Evolutionary conservation across 2,329 filamentous ascomycete species (phyloP).

Genomic region (Paecilomyces sp.): DNA sequence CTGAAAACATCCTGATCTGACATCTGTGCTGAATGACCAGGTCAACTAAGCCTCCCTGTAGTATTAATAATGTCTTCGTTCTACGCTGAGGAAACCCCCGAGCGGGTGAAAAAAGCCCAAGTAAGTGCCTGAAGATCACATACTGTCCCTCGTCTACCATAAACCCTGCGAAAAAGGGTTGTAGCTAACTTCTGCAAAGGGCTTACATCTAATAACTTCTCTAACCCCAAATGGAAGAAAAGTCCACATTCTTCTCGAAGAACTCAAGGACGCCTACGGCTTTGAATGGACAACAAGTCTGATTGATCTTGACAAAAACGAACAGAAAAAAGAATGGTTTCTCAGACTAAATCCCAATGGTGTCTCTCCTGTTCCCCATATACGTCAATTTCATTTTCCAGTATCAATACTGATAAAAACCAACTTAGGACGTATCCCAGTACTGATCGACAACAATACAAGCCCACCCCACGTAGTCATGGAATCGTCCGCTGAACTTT

Average conservation of each 20-base stretch:
- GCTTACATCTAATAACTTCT: not conserved
- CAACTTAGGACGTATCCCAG: not conserved
- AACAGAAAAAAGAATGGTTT: not conserved
- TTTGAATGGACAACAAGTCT: not conserved
- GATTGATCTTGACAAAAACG: not conserved
- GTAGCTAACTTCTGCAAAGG: not conserved
- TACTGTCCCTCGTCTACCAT: too few relatives aligned
- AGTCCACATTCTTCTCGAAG: not conserved
- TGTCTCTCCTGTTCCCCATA: not conserved
- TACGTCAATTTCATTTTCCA: too few relatives aligned
- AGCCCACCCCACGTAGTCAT: not conserved
- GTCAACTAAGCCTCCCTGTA: too few relatives aligned
- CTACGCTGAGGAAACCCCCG: too few relatives aligned
- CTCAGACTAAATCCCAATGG: not conserved
- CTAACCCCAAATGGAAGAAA: not conserved
- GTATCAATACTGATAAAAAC: too few relatives aligned
- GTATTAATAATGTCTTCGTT: too few relatives aligned
- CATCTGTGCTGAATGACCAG: too few relatives aligned
- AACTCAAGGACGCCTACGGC: not conserved
- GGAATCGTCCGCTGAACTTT: not conserved
- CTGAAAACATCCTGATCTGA: too few relatives aligned
- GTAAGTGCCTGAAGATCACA: too few relatives aligned
- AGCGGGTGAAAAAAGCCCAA: too few relatives aligned
- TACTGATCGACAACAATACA: not conserved
- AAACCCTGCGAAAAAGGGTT: too few relatives aligned